Evolutionary conservation across 352 stramenopile genomes (phyloP).

Genomic region (Phytophthora idaei): DNA sequence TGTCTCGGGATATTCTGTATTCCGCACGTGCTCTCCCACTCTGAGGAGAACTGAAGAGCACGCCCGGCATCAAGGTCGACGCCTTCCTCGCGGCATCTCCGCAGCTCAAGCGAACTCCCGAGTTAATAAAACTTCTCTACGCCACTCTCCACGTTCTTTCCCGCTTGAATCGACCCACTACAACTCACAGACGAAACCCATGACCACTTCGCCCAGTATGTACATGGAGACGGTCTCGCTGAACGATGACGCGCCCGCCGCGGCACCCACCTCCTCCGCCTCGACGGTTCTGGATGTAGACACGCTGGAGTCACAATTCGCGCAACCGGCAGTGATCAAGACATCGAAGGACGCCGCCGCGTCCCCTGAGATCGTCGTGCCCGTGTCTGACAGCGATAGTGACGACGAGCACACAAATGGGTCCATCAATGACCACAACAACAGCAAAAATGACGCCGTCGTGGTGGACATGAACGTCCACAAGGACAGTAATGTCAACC

Average conservation of each 20-base stretch:
- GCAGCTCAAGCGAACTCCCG: background rate
- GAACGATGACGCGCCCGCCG: conserved; percentile 57
- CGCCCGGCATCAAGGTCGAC: conserved; percentile 6
- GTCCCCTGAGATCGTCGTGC: conserved; percentile 18
- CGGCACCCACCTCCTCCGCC: conserved; percentile 1
- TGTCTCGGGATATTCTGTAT: conserved; percentile 5
- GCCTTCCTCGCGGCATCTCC: background rate
- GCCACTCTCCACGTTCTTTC: background rate
- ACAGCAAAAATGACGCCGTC: conserved; percentile 10
- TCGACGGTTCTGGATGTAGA: conserved; percentile 48
- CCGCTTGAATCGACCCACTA: background rate
- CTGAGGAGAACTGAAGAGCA: conserved; percentile 21
- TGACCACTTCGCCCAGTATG: conserved; percentile 34
- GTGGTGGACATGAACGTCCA: conserved; percentile 24
- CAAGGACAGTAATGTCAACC: conserved; percentile 18
- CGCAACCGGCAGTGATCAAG: conserved; percentile 37
- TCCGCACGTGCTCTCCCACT: conserved; percentile 25
- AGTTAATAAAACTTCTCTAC: background rate
- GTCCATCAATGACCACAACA: background rate
- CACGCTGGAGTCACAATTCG: conserved; percentile 55
- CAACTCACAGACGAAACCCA: conserved; percentile 22
- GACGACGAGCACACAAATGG: conserved; percentile 18
- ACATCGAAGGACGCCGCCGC: conserved; percentile 29
- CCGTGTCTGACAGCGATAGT: conserved; percentile 35
- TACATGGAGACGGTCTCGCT: conserved; percentile 82